phyloP scores from a whole-genome alignment of 139 green algal genomes.

The Dunaliella sp. region DNA sequence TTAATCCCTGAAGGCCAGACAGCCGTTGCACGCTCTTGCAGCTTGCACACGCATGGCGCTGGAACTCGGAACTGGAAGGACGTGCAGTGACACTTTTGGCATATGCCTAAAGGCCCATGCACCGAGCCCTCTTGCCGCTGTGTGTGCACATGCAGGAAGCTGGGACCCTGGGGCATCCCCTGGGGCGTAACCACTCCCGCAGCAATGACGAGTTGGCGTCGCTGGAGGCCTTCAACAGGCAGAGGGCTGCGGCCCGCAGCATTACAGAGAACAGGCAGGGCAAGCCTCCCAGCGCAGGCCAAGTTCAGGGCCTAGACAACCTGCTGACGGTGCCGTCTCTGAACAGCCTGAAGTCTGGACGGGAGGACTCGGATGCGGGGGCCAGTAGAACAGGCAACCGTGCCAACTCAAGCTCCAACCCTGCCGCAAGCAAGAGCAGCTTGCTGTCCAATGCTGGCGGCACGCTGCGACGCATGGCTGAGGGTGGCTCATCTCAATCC shows the following conservation, averaged over 20 bases:
- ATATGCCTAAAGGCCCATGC: too few species aligned
- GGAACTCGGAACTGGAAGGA: too few species aligned
- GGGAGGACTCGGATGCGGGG: background rate
- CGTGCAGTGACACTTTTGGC: too few species aligned
- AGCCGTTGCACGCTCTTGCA: too few species aligned
- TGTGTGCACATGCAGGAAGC: too few species aligned
- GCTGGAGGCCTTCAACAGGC: background rate
- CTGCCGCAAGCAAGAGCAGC: background rate
- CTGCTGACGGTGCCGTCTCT: background rate
- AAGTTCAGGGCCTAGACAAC: background rate
- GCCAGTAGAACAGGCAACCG: background rate
- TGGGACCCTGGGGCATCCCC: too few species aligned
- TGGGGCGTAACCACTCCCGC: background rate
- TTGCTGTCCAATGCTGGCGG: too few species aligned
- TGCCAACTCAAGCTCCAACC: background rate
- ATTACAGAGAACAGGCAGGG: background rate
- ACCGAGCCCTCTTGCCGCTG: too few species aligned
- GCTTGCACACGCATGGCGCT: too few species aligned
- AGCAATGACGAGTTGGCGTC: background rate
- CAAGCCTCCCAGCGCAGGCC: background rate
- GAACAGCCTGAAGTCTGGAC: background rate
- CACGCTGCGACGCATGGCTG: too few species aligned
- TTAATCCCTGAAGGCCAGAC: too few species aligned
- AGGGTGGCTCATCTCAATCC: too few species aligned
- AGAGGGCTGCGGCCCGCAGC: background rate